A percentile compares a stretch with the other conserved stretches of the same genome.
Conservation (phyloP, 2,329 filamentous ascomycete species). For the Claviceps humidiphila region DNA sequence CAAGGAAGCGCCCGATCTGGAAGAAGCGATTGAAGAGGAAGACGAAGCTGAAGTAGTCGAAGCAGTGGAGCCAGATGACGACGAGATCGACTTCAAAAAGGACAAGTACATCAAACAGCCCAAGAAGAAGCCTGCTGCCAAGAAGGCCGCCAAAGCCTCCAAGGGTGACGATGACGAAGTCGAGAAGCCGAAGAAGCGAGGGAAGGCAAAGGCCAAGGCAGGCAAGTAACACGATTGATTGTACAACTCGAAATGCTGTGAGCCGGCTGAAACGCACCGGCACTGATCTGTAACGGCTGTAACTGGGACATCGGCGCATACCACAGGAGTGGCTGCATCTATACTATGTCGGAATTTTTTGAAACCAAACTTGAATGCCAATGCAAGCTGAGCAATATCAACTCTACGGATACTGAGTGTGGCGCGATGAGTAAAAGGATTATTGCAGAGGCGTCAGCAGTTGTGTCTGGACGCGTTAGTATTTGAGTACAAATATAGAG, state of each 20-base stretch:
- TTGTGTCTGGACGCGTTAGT: neutral
- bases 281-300: neutral
- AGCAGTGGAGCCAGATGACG: slow-evolving; percentile 49
- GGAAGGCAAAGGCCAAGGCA: slow-evolving; percentile 31
- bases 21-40: slow-evolving; percentile 90
- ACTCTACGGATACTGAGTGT: neutral
- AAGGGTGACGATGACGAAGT: slow-evolving; percentile 38
- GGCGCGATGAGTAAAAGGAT: neutral
- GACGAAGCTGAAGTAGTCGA: slow-evolving; percentile 57
- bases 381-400: neutral
- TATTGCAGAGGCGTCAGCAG: no score
- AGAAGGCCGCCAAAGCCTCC: slow-evolving; percentile 31
- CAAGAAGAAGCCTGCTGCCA: slow-evolving; percentile 48
- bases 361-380: neutral
- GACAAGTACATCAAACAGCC: slow-evolving; percentile 94
- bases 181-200: slow-evolving; percentile 36
- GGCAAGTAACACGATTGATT: slow-evolving; percentile 23
- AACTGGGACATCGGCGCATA: neutral
- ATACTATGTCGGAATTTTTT: neutral
- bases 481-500: neutral
- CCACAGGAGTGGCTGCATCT: neutral
- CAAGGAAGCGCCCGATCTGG: slow-evolving; percentile 77
- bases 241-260: neutral
- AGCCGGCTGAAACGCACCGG: slow-evolving; percentile 1
- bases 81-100: slow-evolving; percentile 73